Evolutionary conservation across 148 eudicot species (phyloP).

Genomic region (Chenopodium quinoa): DNA sequence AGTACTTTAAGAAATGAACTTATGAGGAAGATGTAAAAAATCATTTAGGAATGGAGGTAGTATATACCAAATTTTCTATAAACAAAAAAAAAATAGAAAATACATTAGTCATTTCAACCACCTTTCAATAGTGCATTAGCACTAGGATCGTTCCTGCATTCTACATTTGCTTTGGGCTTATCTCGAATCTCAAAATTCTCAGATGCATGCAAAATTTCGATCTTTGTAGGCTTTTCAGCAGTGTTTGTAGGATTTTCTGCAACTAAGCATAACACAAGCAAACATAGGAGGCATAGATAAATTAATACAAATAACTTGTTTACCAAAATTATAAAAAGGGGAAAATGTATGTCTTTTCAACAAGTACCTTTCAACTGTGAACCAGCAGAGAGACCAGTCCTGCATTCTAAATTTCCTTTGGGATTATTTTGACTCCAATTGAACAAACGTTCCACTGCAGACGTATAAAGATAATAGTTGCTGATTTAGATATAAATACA

Average conservation of each 20-base stretch:
- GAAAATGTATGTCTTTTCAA: neutral
- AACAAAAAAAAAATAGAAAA: neutral
- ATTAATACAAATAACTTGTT: neutral
- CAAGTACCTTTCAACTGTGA: constrained; percentile 4
- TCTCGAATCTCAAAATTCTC: neutral
- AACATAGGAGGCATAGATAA: neutral
- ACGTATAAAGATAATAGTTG: neutral
- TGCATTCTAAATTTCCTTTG: constrained; percentile 6
- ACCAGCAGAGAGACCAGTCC: neutral
- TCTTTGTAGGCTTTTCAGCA: neutral
- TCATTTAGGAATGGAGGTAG: too few relatives aligned
- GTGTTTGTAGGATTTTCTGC: neutral
- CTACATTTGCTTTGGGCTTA: constrained; percentile 3
- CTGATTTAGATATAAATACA: neutral
- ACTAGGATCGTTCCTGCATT: neutral
- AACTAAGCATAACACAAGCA: neutral
- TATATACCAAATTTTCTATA: too few relatives aligned
- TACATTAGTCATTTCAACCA: neutral
- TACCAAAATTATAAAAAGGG: neutral
- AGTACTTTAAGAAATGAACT: too few relatives aligned
- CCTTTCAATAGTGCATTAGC: constrained; percentile 9
- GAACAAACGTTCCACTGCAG: constrained; percentile 18
- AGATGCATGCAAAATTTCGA: too few relatives aligned
- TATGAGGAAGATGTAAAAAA: too few relatives aligned
- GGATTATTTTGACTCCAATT: constrained; percentile 3